Base-by-base conservation (phyloP, 1,139 yeast genomes). In the Blastobotrys persicus region DNA sequence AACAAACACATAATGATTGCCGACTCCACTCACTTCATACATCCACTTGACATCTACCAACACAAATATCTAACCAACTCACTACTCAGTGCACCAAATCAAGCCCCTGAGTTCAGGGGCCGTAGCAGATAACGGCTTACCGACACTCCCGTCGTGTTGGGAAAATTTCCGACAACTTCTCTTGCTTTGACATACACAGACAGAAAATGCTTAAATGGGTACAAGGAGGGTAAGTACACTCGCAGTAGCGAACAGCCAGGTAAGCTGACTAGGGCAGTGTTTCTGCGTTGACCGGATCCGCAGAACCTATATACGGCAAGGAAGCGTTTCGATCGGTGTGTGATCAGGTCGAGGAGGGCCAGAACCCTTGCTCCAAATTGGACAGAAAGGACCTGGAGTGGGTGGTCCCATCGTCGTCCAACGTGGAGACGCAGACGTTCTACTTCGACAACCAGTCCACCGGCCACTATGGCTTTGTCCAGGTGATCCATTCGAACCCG, bases 261-360 rank as follows among this genome's bases (percentile, higher is more conserved):
- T 19, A 42, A n/a, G 45, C 40, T 37, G 11, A 28, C 28, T 31
- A 35, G 19, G 23, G 49, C 38, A 62, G 67, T 45, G 79, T 92
- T 44, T 88, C 98, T 17, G 92, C 95, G 4, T 92, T 89, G 42
- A 94, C 97, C 5, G 98, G 98, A 46, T 81, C 95, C 14, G 96
- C 96, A 1, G 98, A 92, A 69, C 98, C 98, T 23, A 95, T 86
- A 65, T 92, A 92, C 64, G 98, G 98, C 47, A 78, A 84, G 44
- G 96, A 84, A 49, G 95, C 96, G 44, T 88, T 92, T 60, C 91
- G 85, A 62, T 79, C 97, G n/a, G 80, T 89, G 51, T 79, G 85
- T 41, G 81, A 77, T 40, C 72, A 83, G 46, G 80, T 85, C 49
- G 32, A 39, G 38, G 76, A 73, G 48, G 73, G 70, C 55, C 71